Evolutionary conservation across 176 grass and related monocot species (phyloP), one percentile per base, ranked within the genome.

Genomic region (Elaeis guineensis): DNA sequence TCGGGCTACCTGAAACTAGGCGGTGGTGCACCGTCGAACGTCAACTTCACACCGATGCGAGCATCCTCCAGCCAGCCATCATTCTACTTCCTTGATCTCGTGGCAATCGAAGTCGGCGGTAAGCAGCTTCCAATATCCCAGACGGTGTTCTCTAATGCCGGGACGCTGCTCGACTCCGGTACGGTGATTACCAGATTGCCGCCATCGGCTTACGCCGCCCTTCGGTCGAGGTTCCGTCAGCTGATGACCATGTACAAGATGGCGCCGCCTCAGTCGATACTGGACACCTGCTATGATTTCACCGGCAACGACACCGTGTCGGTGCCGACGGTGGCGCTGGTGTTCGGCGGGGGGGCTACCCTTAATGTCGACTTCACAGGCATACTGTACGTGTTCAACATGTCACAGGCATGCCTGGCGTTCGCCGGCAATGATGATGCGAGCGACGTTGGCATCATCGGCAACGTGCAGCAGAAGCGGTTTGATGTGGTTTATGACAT

Each of bases 211-310:
- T 66, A 66, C 50, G 2, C 21, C 20, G 49, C 63, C 22, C 63
- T 66, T 11, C 15, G 15, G 5, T 51, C 49, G 22, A 17, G 22
- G 5, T 53, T 52, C 63, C 49, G 63, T 20, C 21, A 18, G 63
- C 11, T 5, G 1, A 66, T 66, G 63, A 7, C 49, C 11, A 16
- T 4, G 63, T 66, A 65, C 62, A 25, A 52, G 20, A 19, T 16
- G 52, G 87, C 83, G n/a, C 80, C 75, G 5, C 58, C 58, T 8
- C 17, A 80, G 52, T 82, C 83, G 48, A 87, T 90, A 75, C 80
- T 90, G 4, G 83, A 90, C 78, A 90, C 83, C 21, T 96, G 92
- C 72, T 96, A 85, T 72, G 64, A 96, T 79, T 87, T 96, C 53
- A 96, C 77, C 1, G 78, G 72, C 0, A 16, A 75, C 44, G n/a